A percentile compares a stretch with the other conserved stretches of the same genome.
These are phyloP conservation scores for Prasinococcaceae sp. DNA, from an alignment of 139 green algal genomes.

Conservation along the genomic window DNA sequence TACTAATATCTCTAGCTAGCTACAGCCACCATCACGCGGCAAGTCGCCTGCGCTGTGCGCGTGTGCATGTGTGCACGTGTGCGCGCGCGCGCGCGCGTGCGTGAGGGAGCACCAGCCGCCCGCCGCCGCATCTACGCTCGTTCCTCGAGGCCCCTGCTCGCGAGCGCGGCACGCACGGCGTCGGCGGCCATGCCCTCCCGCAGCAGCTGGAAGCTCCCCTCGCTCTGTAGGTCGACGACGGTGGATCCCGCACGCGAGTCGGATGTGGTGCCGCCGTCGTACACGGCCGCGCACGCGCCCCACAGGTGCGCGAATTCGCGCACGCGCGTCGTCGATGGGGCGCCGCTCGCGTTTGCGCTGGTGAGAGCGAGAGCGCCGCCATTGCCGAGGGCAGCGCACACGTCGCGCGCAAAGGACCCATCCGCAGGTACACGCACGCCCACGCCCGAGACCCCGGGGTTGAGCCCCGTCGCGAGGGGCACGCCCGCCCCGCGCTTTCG, in stretches of 20 bases:
- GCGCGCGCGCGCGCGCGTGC: too few relatives aligned
- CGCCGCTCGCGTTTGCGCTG: conserved; percentile 25
- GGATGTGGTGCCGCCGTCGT: conserved; percentile 17
- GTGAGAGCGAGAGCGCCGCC: conserved; percentile 22
- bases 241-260: conserved; percentile 18
- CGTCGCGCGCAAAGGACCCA: conserved; percentile 12
- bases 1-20: too few relatives aligned
- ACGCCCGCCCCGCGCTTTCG: neutral
- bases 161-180: too few relatives aligned
- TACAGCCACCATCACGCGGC: too few relatives aligned
- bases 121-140: too few relatives aligned
- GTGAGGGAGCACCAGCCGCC: too few relatives aligned
- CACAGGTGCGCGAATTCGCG: conserved; percentile 23
- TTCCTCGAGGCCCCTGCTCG: too few relatives aligned
- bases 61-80: too few relatives aligned
- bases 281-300: conserved; percentile 19
- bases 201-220: conserved; percentile 19
- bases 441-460: conserved; percentile 16
- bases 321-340: conserved; percentile 3
- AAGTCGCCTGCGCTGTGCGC: too few relatives aligned
- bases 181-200: conserved; percentile 21
- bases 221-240: conserved; percentile 17
- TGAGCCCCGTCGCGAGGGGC: conserved; percentile 7
- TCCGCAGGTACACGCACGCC: conserved; percentile 24
- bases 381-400: conserved; percentile 8